Base-by-base conservation (phyloP, 2,329 filamentous ascomycete genomes). In the Pestalotiopsis sp. region DNA sequence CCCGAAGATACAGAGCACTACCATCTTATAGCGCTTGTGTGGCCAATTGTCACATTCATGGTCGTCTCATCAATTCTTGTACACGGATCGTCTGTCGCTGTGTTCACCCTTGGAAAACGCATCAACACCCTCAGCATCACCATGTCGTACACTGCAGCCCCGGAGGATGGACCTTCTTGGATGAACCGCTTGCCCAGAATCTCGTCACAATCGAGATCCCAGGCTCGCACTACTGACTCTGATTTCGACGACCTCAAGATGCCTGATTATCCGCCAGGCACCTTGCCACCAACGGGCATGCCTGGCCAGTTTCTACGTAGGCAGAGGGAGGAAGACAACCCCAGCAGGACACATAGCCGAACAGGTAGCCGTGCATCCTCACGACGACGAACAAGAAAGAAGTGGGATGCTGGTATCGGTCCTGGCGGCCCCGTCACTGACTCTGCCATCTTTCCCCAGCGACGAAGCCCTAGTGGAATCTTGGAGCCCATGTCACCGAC, bases 71-170 rank as follows among this genome's bases (percentile, higher is more conserved):
- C 96, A 13, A 99, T 99, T 75, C 82, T 98, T 49, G 93, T 99
- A 1, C 96, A 99, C 76, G 96, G 96, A 25, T 98, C 96, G n/a
- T 98, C 96, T 0, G 92, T 99, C 74, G 96, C 96, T 4, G 96
- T 99, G 9, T 99, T 99, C 76, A 98, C 96, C 0, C 89, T 99
- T 1, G 96, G 96, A 75, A 99, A 98, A 81, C 95, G 93, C 70
- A 99, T 99, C 87, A 98, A 98, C 82, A 98, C 96, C 0, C 83
- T 99, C 73, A 95, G 93, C 1, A 86, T 99, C 70, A 98, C 96
- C 67, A 93, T 99, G 89, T 98, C 96, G 0, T 99, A 98, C 83
- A 99, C 96, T 0, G 90, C 92, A 70, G 94, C 91, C 20, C 93
- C 92, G 65, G 95, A 97, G 68, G 93, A 97, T 45, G 93, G 94